Percentiles rank a stretch among this genome's conserved stretches.
Conservation (phyloP, 768 basidiomycete genomes). For the Hortiboletus flavorubellus region DNA sequence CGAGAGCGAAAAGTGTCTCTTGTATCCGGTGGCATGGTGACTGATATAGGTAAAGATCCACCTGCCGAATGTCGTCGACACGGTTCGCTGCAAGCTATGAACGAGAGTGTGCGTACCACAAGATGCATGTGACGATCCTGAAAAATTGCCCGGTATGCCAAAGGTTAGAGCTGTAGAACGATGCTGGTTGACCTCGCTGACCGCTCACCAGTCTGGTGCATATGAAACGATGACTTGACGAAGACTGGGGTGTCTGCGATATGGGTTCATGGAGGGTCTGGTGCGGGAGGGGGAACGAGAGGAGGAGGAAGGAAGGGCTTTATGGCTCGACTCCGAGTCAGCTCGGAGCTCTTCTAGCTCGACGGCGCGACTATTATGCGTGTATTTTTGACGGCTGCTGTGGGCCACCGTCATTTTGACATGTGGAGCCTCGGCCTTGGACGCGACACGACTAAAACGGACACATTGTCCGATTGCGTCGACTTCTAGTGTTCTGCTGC, state of each 20-base stretch:
- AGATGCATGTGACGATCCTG: slow-evolving; percentile 62
- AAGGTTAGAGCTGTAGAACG: background rate
- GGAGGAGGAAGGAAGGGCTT: background rate
- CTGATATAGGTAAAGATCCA: slow-evolving; percentile 55
- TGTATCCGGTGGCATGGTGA: slow-evolving; percentile 57
- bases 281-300: background rate
- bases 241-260: slow-evolving; percentile 16
- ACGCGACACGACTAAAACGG: background rate
- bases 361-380: background rate
- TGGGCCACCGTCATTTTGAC: too few species aligned
- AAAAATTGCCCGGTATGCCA: background rate
- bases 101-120: slow-evolving; percentile 48
- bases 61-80: slow-evolving; percentile 33
- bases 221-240: slow-evolving; percentile 44
- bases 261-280: slow-evolving; percentile 8
- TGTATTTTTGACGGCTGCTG: background rate
- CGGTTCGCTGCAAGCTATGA: background rate
- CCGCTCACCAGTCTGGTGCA: slow-evolving; percentile 68
- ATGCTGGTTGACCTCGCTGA: background rate
- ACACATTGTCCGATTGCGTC: background rate
- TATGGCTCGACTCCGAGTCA: background rate
- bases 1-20: slow-evolving; percentile 70
- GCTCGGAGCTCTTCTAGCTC: background rate
- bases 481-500: background rate
- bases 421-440: background rate